Evolutionary conservation across 257 asterid genomes (phyloP).

Genomic region (Nicotiana knightiana): DNA sequence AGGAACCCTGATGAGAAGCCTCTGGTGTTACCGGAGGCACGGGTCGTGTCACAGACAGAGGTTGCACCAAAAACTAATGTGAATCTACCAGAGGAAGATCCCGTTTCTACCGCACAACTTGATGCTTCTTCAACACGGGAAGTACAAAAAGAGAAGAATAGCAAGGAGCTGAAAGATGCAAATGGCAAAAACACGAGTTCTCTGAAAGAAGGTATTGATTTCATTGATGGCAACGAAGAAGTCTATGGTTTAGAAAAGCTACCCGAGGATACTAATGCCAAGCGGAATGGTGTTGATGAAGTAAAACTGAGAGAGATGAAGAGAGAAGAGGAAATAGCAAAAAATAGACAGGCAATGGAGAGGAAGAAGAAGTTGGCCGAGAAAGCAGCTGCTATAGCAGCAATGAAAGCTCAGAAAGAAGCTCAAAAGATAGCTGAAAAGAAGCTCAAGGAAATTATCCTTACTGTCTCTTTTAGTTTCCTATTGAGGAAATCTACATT

Average conservation of each 20-base stretch:
- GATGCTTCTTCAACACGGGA: conserved; percentile 26
- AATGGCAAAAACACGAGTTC: conserved; percentile 25
- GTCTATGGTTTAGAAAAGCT: conserved; percentile 17
- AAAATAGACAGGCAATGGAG: conserved; percentile 59
- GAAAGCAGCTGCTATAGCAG: conserved; percentile 78
- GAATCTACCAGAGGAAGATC: conserved; percentile 40
- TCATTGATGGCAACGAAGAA: conserved; percentile 24
- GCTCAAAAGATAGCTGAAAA: conserved; percentile 95
- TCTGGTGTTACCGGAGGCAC: conserved; percentile 29
- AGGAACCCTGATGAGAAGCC: conserved; percentile 70
- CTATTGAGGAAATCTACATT: not conserved
- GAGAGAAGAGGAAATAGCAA: conserved; percentile 67
- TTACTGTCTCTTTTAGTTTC: not conserved
- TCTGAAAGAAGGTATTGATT: not conserved
- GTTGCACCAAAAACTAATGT: conserved; percentile 20
- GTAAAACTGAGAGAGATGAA: conserved; percentile 57
- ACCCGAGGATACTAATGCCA: conserved; percentile 30
- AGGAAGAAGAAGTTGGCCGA: conserved; percentile 74
- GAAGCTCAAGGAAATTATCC: conserved; percentile 61
- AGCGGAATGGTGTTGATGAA: conserved; percentile 48
- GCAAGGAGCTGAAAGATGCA: conserved; percentile 29
- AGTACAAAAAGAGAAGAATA: conserved; percentile 32
- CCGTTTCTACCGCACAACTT: conserved; percentile 15
- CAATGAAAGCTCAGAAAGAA: conserved; percentile 65
- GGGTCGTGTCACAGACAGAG: conserved; percentile 30